phyloP scores from a whole-genome alignment of 768 basidiomycete species.

The Lactarius vividus region DNA sequence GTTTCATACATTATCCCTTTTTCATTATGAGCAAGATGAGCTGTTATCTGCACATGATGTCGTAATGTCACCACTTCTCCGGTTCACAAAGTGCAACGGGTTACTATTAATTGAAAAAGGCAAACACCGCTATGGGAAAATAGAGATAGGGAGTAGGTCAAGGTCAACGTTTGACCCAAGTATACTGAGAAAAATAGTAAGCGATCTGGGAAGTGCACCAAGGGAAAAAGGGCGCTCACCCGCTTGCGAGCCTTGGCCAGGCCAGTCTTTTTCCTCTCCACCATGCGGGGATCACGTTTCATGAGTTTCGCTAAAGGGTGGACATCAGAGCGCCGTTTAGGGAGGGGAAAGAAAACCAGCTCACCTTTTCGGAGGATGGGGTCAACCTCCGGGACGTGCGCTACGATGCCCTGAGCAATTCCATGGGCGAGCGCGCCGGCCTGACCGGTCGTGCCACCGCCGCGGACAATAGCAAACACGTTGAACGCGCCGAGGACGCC shows the following conservation, averaged over 20 bases:
- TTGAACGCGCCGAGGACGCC: constrained; percentile 85
- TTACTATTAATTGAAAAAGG: constrained; percentile 4
- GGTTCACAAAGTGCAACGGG: not conserved
- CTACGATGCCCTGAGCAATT: constrained; percentile 70
- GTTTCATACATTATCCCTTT: constrained; percentile 22
- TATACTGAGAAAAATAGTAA: constrained; percentile 49
- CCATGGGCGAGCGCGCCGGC: constrained; percentile 83
- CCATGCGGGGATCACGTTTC: constrained; percentile 94
- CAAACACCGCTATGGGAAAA: not conserved
- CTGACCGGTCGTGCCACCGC: constrained; percentile 91
- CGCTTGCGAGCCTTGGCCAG: constrained; percentile 87
- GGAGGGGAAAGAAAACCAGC: constrained; percentile 24
- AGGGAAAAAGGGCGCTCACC: constrained; percentile 47
- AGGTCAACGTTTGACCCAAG: constrained; percentile 93
- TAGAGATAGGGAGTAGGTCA: not conserved
- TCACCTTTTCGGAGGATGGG: constrained; percentile 70
- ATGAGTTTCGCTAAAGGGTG: constrained; percentile 67
- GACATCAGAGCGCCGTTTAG: not conserved
- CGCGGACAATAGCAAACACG: constrained; percentile 56
- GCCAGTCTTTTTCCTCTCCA: constrained; percentile 97
- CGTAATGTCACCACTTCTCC: constrained; percentile 5
- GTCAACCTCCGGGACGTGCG: constrained; percentile 65
- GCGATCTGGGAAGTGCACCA: constrained; percentile 19
- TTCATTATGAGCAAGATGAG: constrained; percentile 17
- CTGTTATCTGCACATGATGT: constrained; percentile 7